Evolutionary conservation across 352 stramenopile genomes (phyloP).

Genomic region (Phytophthora hibernalis): DNA sequence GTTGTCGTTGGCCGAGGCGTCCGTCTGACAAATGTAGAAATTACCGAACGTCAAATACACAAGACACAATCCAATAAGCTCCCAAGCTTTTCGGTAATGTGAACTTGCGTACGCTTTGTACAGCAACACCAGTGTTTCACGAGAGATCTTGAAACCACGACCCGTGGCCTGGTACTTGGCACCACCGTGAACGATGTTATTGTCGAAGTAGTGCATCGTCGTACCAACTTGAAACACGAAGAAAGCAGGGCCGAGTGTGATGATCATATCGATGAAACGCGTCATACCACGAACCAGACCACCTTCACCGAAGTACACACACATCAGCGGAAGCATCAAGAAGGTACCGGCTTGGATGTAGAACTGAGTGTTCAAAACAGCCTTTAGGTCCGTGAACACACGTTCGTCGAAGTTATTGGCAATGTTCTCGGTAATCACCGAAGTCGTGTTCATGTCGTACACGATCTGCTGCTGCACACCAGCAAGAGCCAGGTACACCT

Average conservation of each 20-base stretch:
- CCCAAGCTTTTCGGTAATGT: constrained; percentile 81
- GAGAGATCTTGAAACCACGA: constrained; percentile 86
- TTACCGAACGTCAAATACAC: constrained; percentile 75
- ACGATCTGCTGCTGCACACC: constrained; percentile 76
- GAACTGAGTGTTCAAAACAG: constrained; percentile 82
- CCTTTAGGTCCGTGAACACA: constrained; percentile 67
- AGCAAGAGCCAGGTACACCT: constrained; percentile 75
- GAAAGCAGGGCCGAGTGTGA: constrained; percentile 73
- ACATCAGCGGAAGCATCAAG: constrained; percentile 77
- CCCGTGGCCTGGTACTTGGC: constrained; percentile 83
- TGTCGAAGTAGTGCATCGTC: constrained; percentile 88
- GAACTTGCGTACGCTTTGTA: constrained; percentile 80
- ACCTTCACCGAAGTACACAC: constrained; percentile 80
- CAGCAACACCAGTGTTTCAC: constrained; percentile 77
- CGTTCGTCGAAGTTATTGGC: constrained; percentile 64
- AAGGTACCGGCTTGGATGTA: constrained; percentile 84
- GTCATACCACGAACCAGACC: constrained; percentile 67
- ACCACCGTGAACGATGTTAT: constrained; percentile 76
- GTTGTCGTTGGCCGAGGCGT: constrained; percentile 55
- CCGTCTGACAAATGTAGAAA: constrained; percentile 70
- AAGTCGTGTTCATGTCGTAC: constrained; percentile 69
- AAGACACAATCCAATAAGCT: constrained; percentile 74
- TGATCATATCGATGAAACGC: constrained; percentile 79
- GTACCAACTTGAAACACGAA: constrained; percentile 87
- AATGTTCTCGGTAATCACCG: constrained; percentile 64